Base-by-base conservation (phyloP, 345 rosid species). In the Isatis tinctoria region DNA sequence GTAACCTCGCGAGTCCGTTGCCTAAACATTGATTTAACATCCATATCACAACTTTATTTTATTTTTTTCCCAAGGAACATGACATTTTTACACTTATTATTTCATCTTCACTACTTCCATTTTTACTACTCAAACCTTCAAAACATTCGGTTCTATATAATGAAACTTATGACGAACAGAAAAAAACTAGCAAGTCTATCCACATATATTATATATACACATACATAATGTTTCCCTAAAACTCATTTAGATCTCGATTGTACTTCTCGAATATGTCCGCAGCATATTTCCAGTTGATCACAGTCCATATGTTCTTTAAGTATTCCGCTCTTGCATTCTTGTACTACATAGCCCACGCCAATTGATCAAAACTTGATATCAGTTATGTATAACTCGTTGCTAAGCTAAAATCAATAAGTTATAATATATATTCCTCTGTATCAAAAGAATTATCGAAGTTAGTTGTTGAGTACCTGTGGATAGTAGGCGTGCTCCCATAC, bases 401-500 rank as follows among this genome's bases (percentile, higher is more conserved):
- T 45, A n/a, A n/a, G 9, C 32, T 20, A 20, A 7, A 32, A 64
- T 36, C 13, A 16, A 36, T 30, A 17, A 27, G n/a, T 27, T 61
- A 12, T 44, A 20, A 30, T 22, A 51, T 72, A 5, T 22, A 51
- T 72, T 35, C 17, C 48, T 47, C 6, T 28, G 10, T 39, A 13
- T 28, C 2, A 10, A 20, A 20, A 5, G 8, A n/a, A 8, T 30
- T 36, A 20, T 1, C 45, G 5, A 8, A 6, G 26, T 37, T 4
- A 27, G 0, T 10, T 8, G 0, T 10, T 8, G 8, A 32, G 37
- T 77, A 95, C 99, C 90, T 95, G 99, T 35, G 87, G 80, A 71
- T 95, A 95, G 85, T 95, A 95, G 20, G 97, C 99, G 75, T 92
- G 99, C 85, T 95, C 99, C 99, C 97, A 95, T 22, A 92, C 99